Base-by-base conservation (phyloP, 345 rosid genomes). In the Tarenaya hassleriana region DNA sequence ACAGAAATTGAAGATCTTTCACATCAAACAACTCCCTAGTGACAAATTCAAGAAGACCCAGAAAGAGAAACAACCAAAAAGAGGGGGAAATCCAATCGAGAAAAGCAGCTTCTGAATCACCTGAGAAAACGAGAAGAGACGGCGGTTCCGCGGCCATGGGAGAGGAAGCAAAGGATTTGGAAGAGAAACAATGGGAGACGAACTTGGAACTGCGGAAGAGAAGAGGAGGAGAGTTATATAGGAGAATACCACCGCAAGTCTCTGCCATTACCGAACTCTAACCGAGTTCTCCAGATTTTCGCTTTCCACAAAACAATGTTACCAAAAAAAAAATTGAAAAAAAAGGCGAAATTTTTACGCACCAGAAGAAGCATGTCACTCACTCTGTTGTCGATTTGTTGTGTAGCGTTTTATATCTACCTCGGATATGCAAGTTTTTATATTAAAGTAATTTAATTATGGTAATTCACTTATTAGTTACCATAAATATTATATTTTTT, bases 71-170 rank as follows among this genome's bases (percentile, higher is more conserved):
- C 35, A 12, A n/a, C 18, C 1, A 20, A 13, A 29, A 52, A 44
- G 34, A 10, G 0, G 29, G n/a, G 13, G 7, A 46, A 12, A 8
- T 35, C 4, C 9, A n/a, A 38, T 34, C 9, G 16, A 14, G 32
- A 34, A 15, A 10, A 8, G 32, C 32, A 12, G 1, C 19, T 32
- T 16, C 18, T 41, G 60, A 0, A 3, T 33, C 10, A 46, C 96
- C 95, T 41, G 95, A 91, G 86, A 91, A 87, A 58, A 91, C 96
- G 69, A 86, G 88, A 15, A 87, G 77, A 31, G 95, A 84, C 35
- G 95, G 96, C 39, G 66, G 75, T 1, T 62, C 48, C 7, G 81
- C 49, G 38, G 80, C 60, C 52, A 74, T 70, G 45, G 47, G 66
- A 40, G 70, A 48, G 41, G 61, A 31, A 43, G 42, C 29, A 5